phyloP scores from a whole-genome alignment of 768 basidiomycete species.

The Mycena filopes region DNA sequence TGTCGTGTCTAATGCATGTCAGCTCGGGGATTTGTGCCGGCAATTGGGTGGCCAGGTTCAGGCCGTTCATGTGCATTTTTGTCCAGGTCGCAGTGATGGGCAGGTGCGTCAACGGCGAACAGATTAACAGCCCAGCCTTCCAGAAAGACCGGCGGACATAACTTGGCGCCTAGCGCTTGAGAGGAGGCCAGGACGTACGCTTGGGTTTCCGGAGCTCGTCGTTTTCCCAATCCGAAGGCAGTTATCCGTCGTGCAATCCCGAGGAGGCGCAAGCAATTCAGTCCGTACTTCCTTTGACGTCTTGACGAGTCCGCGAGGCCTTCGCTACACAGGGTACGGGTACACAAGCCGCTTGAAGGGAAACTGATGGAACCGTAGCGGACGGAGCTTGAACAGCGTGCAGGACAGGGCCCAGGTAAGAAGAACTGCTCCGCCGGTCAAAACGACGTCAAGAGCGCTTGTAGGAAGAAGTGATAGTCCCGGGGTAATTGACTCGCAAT shows the following conservation, averaged over 20 bases:
- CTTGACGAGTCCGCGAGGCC: neutral
- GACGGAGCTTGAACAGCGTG: neutral
- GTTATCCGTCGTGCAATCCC: neutral
- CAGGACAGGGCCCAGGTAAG: neutral
- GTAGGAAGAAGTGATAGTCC: neutral
- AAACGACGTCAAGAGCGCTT: neutral
- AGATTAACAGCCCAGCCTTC: neutral
- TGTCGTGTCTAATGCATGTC: neutral
- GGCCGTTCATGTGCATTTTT: neutral
- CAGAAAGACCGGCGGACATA: slow-evolving; percentile 18
- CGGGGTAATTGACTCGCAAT: no score
- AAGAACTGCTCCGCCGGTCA: neutral
- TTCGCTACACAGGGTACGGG: neutral
- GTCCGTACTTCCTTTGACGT: neutral
- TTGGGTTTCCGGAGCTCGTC: neutral
- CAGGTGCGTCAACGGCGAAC: slow-evolving; percentile 10
- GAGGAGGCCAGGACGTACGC: neutral
- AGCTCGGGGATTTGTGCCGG: neutral
- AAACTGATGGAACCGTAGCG: neutral
- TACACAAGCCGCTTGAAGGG: neutral
- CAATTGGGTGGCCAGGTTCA: neutral
- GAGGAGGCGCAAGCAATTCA: neutral
- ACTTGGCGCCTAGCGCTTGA: neutral
- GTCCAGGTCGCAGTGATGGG: neutral
- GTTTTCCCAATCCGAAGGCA: neutral